Conservation (phyloP, 768 basidiomycete species). For the Suillus ampliporus region DNA sequence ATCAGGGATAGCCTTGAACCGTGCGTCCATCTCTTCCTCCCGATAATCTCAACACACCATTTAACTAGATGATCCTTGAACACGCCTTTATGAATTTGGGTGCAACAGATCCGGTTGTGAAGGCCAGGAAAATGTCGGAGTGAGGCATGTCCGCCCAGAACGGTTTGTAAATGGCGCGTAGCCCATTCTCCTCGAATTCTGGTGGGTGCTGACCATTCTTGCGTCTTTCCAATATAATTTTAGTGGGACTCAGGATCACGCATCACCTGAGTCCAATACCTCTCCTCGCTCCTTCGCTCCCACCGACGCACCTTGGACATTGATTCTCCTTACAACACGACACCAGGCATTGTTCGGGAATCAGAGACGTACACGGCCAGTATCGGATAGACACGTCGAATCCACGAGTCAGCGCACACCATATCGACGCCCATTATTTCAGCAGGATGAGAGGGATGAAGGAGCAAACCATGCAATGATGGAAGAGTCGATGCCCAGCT, state of each 20-base stretch:
- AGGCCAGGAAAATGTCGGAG: constrained; percentile 43
- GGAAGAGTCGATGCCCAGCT: constrained; percentile 28
- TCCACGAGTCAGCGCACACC: constrained; percentile 20
- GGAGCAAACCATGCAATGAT: constrained; percentile 25
- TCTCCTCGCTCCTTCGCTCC: constrained; percentile 8
- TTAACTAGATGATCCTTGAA: constrained; percentile 49
- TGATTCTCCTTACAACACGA: constrained; percentile 17
- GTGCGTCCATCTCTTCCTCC: constrained; percentile 20
- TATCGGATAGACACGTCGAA: constrained; percentile 26
- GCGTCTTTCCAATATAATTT: neutral
- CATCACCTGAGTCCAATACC: constrained; percentile 2
- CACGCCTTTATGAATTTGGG: constrained; percentile 52
- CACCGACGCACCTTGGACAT: constrained; percentile 15
- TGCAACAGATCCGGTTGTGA: constrained; percentile 53
- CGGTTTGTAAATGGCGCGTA: constrained; percentile 26
- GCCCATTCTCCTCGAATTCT: constrained; percentile 6
- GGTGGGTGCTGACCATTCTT: constrained; percentile 13
- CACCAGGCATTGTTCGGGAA: constrained; percentile 26
- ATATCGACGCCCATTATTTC: constrained; percentile 24
- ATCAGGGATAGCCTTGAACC: constrained; percentile 19
- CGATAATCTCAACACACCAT: constrained; percentile 36
- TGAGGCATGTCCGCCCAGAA: constrained; percentile 50
- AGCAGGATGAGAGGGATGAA: constrained; percentile 20
- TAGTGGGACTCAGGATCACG: neutral
- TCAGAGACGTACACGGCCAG: constrained; percentile 32